Evolutionary conservation across 2,329 filamentous ascomycete genomes (phyloP).

Genomic region (Arthrobotrys sinensis): DNA sequence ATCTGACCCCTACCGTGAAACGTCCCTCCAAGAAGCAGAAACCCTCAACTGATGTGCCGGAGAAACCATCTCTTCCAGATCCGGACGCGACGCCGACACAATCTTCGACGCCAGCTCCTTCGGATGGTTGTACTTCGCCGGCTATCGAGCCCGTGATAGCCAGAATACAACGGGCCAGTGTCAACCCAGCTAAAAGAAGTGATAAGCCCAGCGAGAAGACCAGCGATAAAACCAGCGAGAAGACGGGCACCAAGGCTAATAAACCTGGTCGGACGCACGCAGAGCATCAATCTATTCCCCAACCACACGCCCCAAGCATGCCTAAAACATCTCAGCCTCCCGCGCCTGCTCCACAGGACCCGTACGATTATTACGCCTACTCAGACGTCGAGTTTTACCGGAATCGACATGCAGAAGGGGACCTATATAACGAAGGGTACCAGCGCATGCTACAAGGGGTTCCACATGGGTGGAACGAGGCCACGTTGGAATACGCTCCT

Average conservation of each 20-base stretch:
- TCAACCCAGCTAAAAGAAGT: not conserved
- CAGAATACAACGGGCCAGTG: constrained; percentile 2
- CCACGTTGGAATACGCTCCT: not conserved
- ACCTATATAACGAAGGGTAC: constrained; percentile 13
- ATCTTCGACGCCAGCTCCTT: not conserved
- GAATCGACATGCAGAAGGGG: constrained; percentile 3
- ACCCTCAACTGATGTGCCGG: not conserved
- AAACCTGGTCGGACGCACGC: not conserved
- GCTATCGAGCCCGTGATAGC: constrained; percentile 6
- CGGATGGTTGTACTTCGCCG: constrained; percentile 1
- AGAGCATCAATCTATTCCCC: not conserved
- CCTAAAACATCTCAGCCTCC: not conserved
- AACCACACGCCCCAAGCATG: not conserved
- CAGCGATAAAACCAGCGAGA: not conserved
- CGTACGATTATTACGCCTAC: not conserved
- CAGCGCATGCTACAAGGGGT: constrained; percentile 6
- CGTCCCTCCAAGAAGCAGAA: constrained; percentile 17
- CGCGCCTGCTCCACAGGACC: not conserved
- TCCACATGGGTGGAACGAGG: not conserved
- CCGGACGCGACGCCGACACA: not conserved
- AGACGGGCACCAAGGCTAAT: not conserved
- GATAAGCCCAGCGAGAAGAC: not conserved
- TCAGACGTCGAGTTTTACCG: constrained; percentile 9
- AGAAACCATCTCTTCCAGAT: constrained; percentile 1
- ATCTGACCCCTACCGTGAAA: constrained; percentile 16